Conservation (phyloP, 257 asterid genomes). For the Thymus quinquecostatus region DNA sequence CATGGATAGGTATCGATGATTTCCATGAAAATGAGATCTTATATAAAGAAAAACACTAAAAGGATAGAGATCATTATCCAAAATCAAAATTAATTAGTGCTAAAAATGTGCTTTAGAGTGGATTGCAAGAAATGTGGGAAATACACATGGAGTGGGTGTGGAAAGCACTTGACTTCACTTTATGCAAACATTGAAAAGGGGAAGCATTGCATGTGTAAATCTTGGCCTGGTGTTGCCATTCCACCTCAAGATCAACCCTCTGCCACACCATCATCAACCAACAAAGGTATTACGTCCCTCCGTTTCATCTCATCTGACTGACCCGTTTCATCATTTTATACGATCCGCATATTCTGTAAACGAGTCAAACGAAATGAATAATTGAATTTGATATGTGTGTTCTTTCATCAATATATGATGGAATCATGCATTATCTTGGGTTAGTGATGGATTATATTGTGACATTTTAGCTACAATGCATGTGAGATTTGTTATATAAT, state of each 20-base stretch:
- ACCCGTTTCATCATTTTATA: too few relatives aligned
- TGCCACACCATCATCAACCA: slow-evolving; percentile 30
- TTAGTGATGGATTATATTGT: background rate
- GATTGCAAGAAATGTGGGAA: slow-evolving; percentile 76
- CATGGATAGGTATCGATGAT: slow-evolving; percentile 29
- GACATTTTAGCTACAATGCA: background rate
- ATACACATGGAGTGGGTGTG: slow-evolving; percentile 71
- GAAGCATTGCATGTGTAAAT: slow-evolving; percentile 70
- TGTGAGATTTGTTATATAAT: background rate
- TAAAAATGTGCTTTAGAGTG: slow-evolving; percentile 53
- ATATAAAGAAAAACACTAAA: background rate
- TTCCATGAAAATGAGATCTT: slow-evolving; percentile 31
- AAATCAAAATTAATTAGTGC: slow-evolving; percentile 9
- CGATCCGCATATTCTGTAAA: too few relatives aligned
- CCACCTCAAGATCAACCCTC: slow-evolving; percentile 36
- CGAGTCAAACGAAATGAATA: too few relatives aligned
- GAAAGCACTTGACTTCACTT: slow-evolving; percentile 52
- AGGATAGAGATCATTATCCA: too few relatives aligned
- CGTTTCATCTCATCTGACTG: too few relatives aligned
- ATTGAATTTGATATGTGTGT: too few relatives aligned
- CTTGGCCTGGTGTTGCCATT: slow-evolving; percentile 77
- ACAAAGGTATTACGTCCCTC: slow-evolving; percentile 16
- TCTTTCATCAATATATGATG: background rate
- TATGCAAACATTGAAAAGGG: slow-evolving; percentile 58
- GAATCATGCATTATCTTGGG: background rate